Conservation (phyloP, 192 early-diverging fungal genomes). For the Geranomyces variabilis region DNA sequence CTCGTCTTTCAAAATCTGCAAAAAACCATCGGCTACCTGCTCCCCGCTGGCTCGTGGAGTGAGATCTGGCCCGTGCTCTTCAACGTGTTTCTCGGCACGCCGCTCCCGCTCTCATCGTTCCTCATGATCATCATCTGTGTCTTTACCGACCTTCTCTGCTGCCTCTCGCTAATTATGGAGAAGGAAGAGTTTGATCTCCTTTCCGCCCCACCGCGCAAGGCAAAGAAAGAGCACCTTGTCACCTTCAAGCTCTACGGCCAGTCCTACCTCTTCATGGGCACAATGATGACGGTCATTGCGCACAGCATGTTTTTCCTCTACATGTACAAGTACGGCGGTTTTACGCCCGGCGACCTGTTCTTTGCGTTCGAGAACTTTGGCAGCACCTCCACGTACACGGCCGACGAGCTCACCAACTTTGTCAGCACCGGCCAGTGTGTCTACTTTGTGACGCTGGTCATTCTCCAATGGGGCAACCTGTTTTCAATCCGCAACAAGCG, state of each 20-base stretch:
- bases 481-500: slow-evolving; percentile 59
- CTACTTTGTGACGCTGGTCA: slow-evolving; percentile 55
- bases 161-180: slow-evolving; percentile 76
- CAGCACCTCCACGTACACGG: neutral
- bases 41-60: slow-evolving; percentile 72
- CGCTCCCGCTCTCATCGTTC: slow-evolving; percentile 75
- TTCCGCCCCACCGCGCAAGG: slow-evolving; percentile 68
- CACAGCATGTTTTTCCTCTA: slow-evolving; percentile 76
- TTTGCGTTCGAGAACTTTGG: slow-evolving; percentile 52
- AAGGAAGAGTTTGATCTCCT: slow-evolving; percentile 77
- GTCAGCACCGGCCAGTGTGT: slow-evolving; percentile 14
- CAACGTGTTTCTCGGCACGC: slow-evolving; percentile 81
- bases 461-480: slow-evolving; percentile 66
- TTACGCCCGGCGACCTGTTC: slow-evolving; percentile 59
- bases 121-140: slow-evolving; percentile 47
- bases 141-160: slow-evolving; percentile 64
- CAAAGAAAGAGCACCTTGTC: slow-evolving; percentile 69
- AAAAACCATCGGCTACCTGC: slow-evolving; percentile 82
- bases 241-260: slow-evolving; percentile 68
- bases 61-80: slow-evolving; percentile 78
- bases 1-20: slow-evolving; percentile 86
- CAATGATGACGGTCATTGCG: slow-evolving; percentile 67
- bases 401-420: neutral
- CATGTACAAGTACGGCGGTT: slow-evolving; percentile 60
- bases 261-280: slow-evolving; percentile 79